phyloP scores from a whole-genome alignment of 73 alveolate species.

The Paramecium sonneborni region DNA sequence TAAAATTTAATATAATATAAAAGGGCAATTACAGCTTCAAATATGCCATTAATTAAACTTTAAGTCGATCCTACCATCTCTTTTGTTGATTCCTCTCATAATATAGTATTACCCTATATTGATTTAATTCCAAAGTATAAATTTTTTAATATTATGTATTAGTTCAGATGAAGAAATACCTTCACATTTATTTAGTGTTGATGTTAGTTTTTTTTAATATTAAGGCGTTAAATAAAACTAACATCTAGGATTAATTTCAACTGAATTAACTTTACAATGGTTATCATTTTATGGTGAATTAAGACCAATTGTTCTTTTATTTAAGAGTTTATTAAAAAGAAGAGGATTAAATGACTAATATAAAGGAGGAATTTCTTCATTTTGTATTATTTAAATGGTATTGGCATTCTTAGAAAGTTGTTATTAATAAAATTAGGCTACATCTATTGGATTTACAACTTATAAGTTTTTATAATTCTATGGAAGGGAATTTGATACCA shows the following conservation, averaged over 20 bases:
- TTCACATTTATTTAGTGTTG: conserved; percentile 31
- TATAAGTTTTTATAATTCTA: conserved; percentile 12
- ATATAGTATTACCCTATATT: not conserved
- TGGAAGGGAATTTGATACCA: conserved; percentile 19
- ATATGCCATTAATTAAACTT: conserved; percentile 15
- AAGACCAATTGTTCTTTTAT: not conserved
- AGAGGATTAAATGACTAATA: conserved; percentile 49
- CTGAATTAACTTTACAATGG: conserved; percentile 61
- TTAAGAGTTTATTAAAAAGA: conserved; percentile 15
- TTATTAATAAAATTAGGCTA: conserved; percentile 23
- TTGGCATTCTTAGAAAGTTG: conserved; percentile 11
- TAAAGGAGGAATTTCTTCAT: conserved; percentile 41
- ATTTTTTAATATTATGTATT: not conserved
- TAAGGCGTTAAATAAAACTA: conserved; percentile 25
- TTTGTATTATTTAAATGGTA: conserved; percentile 12
- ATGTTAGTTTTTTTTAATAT: conserved; percentile 45
- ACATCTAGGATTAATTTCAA: conserved; percentile 53
- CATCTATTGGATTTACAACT: conserved; percentile 37
- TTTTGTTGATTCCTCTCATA: not conserved
- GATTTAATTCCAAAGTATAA: not conserved
- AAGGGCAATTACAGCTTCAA: not conserved
- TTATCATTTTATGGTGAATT: conserved; percentile 16
- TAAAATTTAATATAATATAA: not conserved
- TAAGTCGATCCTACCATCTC: conserved; percentile 27
- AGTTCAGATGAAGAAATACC: not conserved